Percentiles rank a stretch among this genome's conserved stretches.
Conservation (phyloP, 192 early-diverging fungal genomes). For the Coemansia sp. region DNA sequence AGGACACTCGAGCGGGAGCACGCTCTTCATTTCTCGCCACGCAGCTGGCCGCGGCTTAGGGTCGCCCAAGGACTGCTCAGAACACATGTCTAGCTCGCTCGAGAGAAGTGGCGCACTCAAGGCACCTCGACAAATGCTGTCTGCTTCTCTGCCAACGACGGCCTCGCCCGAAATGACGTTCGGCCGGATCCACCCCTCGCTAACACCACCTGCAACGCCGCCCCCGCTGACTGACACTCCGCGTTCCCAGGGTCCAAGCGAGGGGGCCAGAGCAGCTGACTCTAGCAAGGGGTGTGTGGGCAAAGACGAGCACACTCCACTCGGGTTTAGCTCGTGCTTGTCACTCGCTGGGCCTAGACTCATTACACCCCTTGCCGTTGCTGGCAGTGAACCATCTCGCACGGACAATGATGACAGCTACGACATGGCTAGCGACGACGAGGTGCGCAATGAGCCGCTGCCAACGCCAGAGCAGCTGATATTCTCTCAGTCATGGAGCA, state of each 20-base stretch:
- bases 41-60: not conserved
- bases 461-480: conserved; percentile 51
- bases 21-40: not conserved
- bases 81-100: conserved; percentile 9
- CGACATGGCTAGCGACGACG: conserved; percentile 15
- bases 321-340: not conserved
- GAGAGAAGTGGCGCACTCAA: conserved; percentile 11
- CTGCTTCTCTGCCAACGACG: conserved; percentile 11
- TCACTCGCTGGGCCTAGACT: not conserved
- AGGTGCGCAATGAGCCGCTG: conserved; percentile 31
- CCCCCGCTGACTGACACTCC: not conserved
- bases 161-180: conserved; percentile 26
- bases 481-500: conserved; percentile 50
- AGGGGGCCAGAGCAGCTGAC: not conserved
- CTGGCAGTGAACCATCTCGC: no score
- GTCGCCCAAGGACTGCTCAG: conserved; percentile 21
- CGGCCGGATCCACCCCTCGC: not conserved
- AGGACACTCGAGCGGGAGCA: conserved; percentile 1
- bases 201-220: not conserved
- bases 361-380: not conserved
- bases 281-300: not conserved
- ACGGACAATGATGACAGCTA: not conserved
- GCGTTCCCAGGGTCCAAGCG: not conserved
- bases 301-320: not conserved
- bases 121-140: not conserved